Conservation (phyloP, 352 stramenopile species). For the Thraustochytrium sp. region DNA sequence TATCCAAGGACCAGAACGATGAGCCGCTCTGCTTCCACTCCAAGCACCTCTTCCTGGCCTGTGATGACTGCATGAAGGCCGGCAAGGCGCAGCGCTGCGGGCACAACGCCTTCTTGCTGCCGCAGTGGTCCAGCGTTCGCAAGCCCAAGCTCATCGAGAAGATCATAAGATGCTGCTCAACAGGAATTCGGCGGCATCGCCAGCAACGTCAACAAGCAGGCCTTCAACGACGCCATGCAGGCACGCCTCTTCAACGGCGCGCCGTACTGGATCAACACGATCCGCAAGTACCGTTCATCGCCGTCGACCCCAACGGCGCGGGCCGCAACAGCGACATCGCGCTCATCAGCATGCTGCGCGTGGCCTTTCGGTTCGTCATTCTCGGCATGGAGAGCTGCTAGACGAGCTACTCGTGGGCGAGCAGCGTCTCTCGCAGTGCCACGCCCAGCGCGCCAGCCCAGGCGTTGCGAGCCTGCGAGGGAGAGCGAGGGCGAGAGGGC, state of each 20-base stretch:
- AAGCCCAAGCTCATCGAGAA: background rate
- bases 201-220: background rate
- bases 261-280: background rate
- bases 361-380: background rate
- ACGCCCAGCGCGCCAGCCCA: no score
- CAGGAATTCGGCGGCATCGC: conserved; percentile 31
- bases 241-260: background rate
- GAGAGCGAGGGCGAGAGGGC: no score
- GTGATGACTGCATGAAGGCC: background rate
- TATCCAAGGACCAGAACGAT: background rate
- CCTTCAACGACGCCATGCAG: background rate
- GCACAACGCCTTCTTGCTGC: background rate
- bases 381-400: conserved; percentile 17
- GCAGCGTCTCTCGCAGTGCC: no score
- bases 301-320: conserved; percentile 4
- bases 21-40: conserved; percentile 2
- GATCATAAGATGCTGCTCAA: background rate
- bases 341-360: background rate
- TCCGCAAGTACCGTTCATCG: background rate
- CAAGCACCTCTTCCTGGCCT: background rate
- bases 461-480: no score
- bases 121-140: background rate
- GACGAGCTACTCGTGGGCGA: no score
- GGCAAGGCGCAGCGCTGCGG: background rate
- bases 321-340: background rate